A percentile compares a stretch with the other conserved stretches of the same genome.
Conservation (phyloP, 2,329 filamentous ascomycete species). For the Phaeophleospora eucalypticola region DNA sequence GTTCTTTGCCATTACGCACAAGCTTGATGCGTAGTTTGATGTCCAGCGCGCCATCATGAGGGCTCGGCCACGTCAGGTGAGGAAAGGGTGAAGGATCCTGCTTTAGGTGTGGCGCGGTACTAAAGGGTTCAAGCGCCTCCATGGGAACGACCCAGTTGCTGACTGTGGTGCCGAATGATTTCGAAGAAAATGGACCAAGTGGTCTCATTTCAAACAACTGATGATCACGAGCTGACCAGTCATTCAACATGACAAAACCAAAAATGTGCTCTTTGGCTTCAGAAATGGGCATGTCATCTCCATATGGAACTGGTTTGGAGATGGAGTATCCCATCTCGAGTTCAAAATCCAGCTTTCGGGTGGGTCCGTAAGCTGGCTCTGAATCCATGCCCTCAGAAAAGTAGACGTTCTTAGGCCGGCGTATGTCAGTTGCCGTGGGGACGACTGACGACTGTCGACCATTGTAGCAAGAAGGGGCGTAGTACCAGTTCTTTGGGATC, state of each 20-base stretch:
- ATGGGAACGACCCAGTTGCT: conserved; percentile 60
- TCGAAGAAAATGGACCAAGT: conserved; percentile 58
- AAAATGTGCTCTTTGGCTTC: conserved; percentile 55
- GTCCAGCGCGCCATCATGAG: conserved; percentile 26
- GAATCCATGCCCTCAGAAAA: conserved; percentile 26
- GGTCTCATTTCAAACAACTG: conserved; percentile 60
- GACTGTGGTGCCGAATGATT: conserved; percentile 57
- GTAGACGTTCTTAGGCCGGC: conserved; percentile 46
- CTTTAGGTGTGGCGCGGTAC: conserved; percentile 23
- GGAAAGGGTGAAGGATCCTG: conserved; percentile 29
- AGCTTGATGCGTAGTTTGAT: conserved; percentile 31
- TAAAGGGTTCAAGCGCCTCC: conserved; percentile 50
- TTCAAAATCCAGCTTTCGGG: conserved; percentile 44
- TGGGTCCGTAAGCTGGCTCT: conserved; percentile 40
- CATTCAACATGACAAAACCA: conserved; percentile 59
- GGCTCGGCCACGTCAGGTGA: conserved; percentile 25
- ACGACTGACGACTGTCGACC: conserved; percentile 32
- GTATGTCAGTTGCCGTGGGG: conserved; percentile 31
- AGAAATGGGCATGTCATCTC: conserved; percentile 37
- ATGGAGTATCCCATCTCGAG: conserved; percentile 48
- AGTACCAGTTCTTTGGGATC: conserved; percentile 36
- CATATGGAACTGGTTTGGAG: conserved; percentile 38
- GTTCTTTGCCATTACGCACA: conserved; percentile 22
- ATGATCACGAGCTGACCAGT: conserved; percentile 57
- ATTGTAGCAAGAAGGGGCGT: conserved; percentile 40